Base-by-base conservation (phyloP, 2,329 filamentous ascomycete species). In the Nemania serpens region DNA sequence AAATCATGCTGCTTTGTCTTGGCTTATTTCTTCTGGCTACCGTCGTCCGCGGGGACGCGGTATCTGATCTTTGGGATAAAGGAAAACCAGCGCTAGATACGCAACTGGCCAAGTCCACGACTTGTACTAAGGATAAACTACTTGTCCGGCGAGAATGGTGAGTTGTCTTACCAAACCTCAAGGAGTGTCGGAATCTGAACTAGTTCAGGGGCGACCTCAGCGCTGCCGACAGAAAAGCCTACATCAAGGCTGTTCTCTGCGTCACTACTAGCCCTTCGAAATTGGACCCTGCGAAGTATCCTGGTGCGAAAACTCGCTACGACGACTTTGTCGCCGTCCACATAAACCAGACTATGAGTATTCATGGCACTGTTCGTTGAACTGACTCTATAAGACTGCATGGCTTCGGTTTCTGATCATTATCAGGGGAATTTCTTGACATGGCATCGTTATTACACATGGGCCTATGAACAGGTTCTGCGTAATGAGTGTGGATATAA, bases 281-380 rank as follows among this genome's bases (percentile, higher is more conserved):
- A 56, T 57, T 67, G 11, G 67, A 68, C 53, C 58, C 51, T 15
- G 57, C 54, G 10, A 52, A 55, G n/a, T 65, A 61, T 18, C 68
- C 70, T 5, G 73, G 70, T n/a, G 71, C 71, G 1, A 66, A 66
- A 37, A 69, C 63, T 17, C 64, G 70, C 12, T 74, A 71, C 48
- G 73, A 75, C 58, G 73, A 74, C 62, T 74, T 75, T 41, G 69
- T 72, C 3, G 71, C 70, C 15, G 67, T 72, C 7, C 71, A 75
- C 36, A 72, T 74, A 46, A 70, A 75, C 58, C 69, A 66, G 59
- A 68, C 63, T 9, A 57, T 64, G 48, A 58, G 34, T n/a, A 66
- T 70, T 54, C 67, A 73, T 51, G 60, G 59, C 17, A 73, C 70
- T 17, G 66, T 71, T 61, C 49, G 65, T 56, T 12, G 1, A 11